Evolutionary conservation across 106 monocot genomes (phyloP).

Genomic region (Acorus gramineus): DNA sequence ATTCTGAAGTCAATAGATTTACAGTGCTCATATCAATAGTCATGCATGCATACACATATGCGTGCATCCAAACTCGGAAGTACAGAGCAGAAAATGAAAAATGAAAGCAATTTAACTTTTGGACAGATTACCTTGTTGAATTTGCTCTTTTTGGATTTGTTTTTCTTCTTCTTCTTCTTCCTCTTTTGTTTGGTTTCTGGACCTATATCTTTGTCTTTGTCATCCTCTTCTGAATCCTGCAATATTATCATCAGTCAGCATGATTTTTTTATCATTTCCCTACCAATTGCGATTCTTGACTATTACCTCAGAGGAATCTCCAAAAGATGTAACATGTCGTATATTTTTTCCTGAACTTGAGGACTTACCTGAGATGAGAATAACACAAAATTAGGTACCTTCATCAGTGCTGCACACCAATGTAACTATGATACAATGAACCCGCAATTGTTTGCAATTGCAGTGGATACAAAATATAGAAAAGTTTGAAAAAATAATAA

Average conservation of each 20-base stretch:
- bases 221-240: slow-evolving; percentile 13
- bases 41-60: too few species aligned
- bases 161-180: slow-evolving; percentile 11
- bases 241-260: neutral
- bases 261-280: neutral
- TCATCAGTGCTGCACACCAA: neutral
- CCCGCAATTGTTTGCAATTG: neutral
- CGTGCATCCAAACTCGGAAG: neutral
- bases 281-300: neutral
- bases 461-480: too few species aligned
- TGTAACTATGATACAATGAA: neutral
- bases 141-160: slow-evolving; percentile 1
- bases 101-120: too few species aligned
- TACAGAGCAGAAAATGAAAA: neutral
- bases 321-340: slow-evolving; percentile 48
- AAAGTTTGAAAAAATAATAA: too few species aligned
- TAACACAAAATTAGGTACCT: neutral
- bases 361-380: slow-evolving; percentile 14
- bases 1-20: too few species aligned
- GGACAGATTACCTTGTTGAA: slow-evolving; percentile 14
- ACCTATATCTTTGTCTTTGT: neutral
- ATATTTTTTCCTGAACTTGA: slow-evolving; percentile 27
- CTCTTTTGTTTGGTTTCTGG: neutral
- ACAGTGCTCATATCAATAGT: too few species aligned
- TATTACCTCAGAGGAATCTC: slow-evolving; percentile 34